A percentile compares a stretch with the other conserved stretches of the same genome.
These are phyloP conservation scores for Corylus americana DNA, from an alignment of 306 rosid genomes.

Conservation along the genomic window DNA sequence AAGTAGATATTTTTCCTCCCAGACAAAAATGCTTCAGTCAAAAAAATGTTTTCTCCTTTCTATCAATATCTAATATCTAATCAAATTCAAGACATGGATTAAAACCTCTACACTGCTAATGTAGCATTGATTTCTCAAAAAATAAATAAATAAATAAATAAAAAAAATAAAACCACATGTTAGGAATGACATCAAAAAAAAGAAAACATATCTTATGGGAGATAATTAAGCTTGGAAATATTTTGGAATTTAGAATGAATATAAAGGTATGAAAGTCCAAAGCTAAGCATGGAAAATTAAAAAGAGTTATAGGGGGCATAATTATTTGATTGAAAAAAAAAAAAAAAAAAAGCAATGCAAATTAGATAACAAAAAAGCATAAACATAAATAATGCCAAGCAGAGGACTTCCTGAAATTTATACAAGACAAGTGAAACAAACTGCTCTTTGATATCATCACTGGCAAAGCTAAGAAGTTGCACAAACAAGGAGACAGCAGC, in stretches of 20 bases:
- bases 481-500: conserved; percentile 61
- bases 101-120: neutral
- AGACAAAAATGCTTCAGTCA: neutral
- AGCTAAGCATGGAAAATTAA: neutral
- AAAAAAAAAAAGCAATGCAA: neutral
- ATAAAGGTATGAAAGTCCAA: neutral
- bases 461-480: conserved; percentile 53
- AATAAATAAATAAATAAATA: neutral
- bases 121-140: neutral
- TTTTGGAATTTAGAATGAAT: neutral
- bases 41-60: too few relatives aligned
- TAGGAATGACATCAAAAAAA: neutral
- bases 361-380: neutral
- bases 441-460: conserved; percentile 69
- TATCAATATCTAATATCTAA: neutral
- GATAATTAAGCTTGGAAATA: neutral
- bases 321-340: too few relatives aligned
- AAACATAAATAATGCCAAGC: neutral
- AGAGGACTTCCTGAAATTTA: neutral
- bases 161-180: neutral
- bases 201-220: neutral
- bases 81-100: neutral
- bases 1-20: neutral
- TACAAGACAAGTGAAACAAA: conserved; percentile 30
- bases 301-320: too few relatives aligned